Percentiles rank a stretch among this genome's conserved stretches.
These are phyloP conservation scores for Penicillium digitatum DNA, from an alignment of 2,329 filamentous ascomycete species.

Conservation along the genomic window DNA sequence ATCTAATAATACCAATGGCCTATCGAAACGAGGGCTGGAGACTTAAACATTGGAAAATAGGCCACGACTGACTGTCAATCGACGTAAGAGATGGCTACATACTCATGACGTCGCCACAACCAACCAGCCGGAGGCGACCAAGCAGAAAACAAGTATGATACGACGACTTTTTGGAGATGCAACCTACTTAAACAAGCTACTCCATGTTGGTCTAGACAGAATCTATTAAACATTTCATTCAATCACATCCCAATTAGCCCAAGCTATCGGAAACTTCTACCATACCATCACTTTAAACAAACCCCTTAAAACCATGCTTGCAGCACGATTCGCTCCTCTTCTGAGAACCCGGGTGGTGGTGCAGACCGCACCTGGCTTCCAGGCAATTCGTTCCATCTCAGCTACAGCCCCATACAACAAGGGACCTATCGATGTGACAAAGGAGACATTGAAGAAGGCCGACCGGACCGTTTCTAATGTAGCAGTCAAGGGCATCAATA, in stretches of 20 bases:
- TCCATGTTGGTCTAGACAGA: background rate
- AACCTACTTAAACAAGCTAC: background rate
- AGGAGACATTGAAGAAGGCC: conserved; percentile 56
- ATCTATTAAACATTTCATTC: background rate
- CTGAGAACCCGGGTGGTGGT: conserved; percentile 18
- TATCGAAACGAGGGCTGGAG: background rate
- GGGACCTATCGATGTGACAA: conserved; percentile 52
- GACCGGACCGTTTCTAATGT: conserved; percentile 54
- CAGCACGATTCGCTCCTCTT: conserved; percentile 32
- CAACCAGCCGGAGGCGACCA: conserved; percentile 5
- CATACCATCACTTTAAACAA: background rate
- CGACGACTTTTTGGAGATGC: conserved; percentile 4
- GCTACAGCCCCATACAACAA: conserved; percentile 50
- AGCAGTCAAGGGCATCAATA: conserved; percentile 60
- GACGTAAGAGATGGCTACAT: conserved; percentile 26
- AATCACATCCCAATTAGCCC: background rate
- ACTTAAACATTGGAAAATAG: background rate
- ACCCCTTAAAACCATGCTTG: conserved; percentile 17
- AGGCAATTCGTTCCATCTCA: conserved; percentile 44
- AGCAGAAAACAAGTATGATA: conserved; percentile 12
- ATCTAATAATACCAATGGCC: too few species aligned
- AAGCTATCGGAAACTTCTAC: background rate
- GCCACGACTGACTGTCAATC: conserved; percentile 19
- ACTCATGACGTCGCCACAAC: conserved; percentile 20
- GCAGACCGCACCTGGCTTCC: conserved; percentile 15